Percentiles rank a stretch among this genome's conserved stretches.
Evolutionary conservation across 306 rosid genomes (phyloP).

Genomic region (Mimosa pudica): DNA sequence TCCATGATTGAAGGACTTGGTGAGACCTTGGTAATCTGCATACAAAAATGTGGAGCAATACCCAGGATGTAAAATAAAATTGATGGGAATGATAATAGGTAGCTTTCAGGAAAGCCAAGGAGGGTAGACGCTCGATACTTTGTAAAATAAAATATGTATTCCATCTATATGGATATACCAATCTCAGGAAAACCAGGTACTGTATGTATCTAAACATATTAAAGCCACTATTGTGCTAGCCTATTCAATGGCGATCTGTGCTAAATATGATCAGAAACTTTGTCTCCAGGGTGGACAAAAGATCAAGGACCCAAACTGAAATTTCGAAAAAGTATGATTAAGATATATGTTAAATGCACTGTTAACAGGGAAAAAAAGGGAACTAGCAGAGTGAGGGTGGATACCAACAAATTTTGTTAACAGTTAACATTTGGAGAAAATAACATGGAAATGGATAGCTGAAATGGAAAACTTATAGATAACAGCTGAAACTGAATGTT

Average conservation of each 20-base stretch:
- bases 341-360: not conserved
- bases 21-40: constrained; percentile 98
- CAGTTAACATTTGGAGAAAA: not conserved
- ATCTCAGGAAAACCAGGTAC: not conserved
- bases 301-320: not conserved
- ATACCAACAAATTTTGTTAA: not conserved
- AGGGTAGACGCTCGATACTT: constrained; percentile 16
- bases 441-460: not conserved
- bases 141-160: not conserved
- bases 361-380: not conserved
- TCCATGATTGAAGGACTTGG: constrained; percentile 88
- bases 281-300: not conserved
- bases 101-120: not conserved
- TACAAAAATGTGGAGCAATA: constrained; percentile 33
- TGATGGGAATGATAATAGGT: not conserved
- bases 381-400: not conserved
- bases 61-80: constrained; percentile 24
- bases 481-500: not conserved
- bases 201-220: not conserved
- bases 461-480: not conserved
- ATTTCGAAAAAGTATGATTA: not conserved
- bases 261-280: not conserved
- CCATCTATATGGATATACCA: not conserved
- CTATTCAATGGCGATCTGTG: not conserved
- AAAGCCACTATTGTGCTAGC: not conserved